phyloP scores from a whole-genome alignment of 441 rosid species.

The Macaranga tanarius region DNA sequence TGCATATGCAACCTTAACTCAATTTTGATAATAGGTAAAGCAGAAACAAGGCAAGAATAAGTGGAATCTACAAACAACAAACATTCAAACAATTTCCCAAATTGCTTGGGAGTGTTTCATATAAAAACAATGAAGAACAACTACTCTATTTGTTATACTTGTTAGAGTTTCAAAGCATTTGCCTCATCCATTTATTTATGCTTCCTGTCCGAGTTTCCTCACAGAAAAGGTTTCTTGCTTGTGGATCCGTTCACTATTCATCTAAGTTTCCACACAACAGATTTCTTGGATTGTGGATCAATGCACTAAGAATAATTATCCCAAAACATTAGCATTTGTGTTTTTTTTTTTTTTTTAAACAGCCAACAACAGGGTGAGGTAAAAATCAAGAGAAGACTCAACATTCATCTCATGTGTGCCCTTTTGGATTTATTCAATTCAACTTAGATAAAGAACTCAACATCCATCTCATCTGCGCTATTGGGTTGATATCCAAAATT shows the following conservation, averaged over 20 bases:
- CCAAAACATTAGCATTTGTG: neutral
- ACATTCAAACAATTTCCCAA: too few relatives aligned
- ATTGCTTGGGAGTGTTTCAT: too few relatives aligned
- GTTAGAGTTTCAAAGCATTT: neutral
- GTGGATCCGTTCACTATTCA: neutral
- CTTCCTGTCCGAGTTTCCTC: constrained; percentile 1
- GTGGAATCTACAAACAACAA: neutral
- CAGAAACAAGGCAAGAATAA: too few relatives aligned
- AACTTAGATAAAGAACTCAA: neutral
- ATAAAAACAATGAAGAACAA: too few relatives aligned
- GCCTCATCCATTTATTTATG: neutral
- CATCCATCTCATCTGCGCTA: neutral
- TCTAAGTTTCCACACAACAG: too few relatives aligned
- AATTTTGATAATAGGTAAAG: neutral
- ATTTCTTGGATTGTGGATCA: neutral
- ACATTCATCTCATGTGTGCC: too few relatives aligned
- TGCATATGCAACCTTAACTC: neutral
- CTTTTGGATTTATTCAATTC: neutral
- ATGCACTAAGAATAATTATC: neutral
- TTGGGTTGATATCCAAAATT: neutral
- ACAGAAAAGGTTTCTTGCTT: neutral
- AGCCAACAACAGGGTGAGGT: neutral
- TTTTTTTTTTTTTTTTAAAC: neutral
- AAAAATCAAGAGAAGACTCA: neutral
- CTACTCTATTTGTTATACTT: too few relatives aligned